Percentiles rank a stretch among this genome's conserved stretches.
Conservation (phyloP, 2,329 filamentous ascomycete species). For the Cryphonectria naterciae region DNA sequence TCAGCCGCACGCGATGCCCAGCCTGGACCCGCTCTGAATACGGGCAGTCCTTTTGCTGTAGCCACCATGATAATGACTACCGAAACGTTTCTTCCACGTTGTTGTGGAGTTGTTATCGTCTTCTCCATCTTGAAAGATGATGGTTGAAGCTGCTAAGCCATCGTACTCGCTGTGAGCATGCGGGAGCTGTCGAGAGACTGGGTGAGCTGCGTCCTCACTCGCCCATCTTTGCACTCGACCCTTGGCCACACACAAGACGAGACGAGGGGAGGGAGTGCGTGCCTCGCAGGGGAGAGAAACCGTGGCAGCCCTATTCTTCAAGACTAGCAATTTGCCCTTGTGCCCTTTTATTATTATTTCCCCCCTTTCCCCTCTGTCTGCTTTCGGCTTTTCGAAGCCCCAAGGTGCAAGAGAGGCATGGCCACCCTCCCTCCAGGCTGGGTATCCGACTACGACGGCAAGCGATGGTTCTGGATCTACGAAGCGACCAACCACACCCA, state of each 20-base stretch:
- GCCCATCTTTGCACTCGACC: neutral
- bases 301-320: no score
- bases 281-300: no score
- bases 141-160: neutral
- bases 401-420: slow-evolving; percentile 36
- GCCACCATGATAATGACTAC: neutral
- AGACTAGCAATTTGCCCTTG: no score
- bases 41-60: no score
- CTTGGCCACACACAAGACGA: neutral
- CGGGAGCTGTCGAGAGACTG: neutral
- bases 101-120: neutral
- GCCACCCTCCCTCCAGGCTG: slow-evolving; percentile 55
- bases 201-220: neutral
- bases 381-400: neutral
- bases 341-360: no score
- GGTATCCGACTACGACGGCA: slow-evolving; percentile 62
- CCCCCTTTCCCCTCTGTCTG: neutral
- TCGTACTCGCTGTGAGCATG: neutral
- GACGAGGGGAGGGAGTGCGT: neutral
- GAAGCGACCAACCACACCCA: slow-evolving; percentile 57
- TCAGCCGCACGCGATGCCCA: slow-evolving; percentile 3
- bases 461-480: slow-evolving; percentile 62
- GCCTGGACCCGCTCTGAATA: neutral
- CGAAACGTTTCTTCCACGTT: neutral
- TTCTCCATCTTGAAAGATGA: neutral